These are phyloP conservation scores for Macrolepiota fuliginosa DNA, from an alignment of 768 basidiomycete species.

Conservation along the genomic window DNA sequence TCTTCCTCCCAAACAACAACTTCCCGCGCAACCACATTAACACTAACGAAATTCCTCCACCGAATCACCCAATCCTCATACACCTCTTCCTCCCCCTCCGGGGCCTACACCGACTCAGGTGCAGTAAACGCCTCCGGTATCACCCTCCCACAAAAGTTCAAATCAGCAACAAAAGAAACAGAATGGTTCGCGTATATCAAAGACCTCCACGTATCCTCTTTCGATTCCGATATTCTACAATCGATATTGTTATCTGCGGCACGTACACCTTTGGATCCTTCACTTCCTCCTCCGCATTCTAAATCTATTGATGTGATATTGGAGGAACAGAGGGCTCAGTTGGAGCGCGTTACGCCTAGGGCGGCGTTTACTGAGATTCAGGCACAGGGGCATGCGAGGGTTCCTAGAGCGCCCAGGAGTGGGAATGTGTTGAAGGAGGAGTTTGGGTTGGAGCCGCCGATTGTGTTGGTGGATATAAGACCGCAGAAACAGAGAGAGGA, in stretches of 20 bases:
- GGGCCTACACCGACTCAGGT: background rate
- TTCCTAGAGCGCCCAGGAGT: no score
- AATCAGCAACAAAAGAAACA: slow-evolving; percentile 11
- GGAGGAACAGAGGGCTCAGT: slow-evolving; percentile 52
- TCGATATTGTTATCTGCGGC: slow-evolving; percentile 68
- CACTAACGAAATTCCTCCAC: slow-evolving; percentile 67
- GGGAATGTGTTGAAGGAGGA: no score
- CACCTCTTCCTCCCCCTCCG: background rate
- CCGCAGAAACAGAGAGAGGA: slow-evolving; percentile 55
- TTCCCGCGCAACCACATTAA: slow-evolving; percentile 65
- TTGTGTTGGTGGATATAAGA: slow-evolving; percentile 77
- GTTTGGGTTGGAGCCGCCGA: slow-evolving; percentile 55
- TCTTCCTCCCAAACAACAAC: slow-evolving; percentile 55
- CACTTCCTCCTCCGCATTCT: slow-evolving; percentile 63
- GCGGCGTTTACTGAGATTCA: slow-evolving; percentile 66
- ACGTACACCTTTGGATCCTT: slow-evolving; percentile 56
- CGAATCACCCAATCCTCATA: slow-evolving; percentile 42
- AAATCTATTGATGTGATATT: slow-evolving; percentile 57
- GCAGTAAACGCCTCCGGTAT: no score
- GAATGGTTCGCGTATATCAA: slow-evolving; percentile 48
- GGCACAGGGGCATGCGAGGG: slow-evolving; percentile 40
- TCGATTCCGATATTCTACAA: slow-evolving; percentile 67
- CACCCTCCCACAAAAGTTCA: no score
- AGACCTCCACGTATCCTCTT: slow-evolving; percentile 50
- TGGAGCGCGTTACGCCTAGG: slow-evolving; percentile 59